Evolutionary conservation across 192 early-diverging fungal species (phyloP), one percentile per base, ranked within the genome.

Genomic region (Linnemannia hyalina): DNA sequence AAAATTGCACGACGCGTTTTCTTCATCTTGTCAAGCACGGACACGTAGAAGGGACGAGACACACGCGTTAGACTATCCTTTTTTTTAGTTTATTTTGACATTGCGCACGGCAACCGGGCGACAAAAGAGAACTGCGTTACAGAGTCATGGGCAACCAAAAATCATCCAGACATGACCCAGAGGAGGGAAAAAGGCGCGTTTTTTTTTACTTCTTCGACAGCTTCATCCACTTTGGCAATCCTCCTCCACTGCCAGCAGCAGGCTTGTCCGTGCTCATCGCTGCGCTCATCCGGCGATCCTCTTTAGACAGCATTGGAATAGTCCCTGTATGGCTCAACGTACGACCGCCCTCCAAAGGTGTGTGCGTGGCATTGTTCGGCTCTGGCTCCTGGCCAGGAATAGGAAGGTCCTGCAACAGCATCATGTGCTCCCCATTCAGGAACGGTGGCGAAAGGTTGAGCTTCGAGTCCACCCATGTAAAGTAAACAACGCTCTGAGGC

Each of bases 401-500:
- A 20, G 84, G 84, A 15, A 86, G 52, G 40, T 86, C 84, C 72
- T 81, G 78, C 55, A 81, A 46, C 65, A 46, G 55, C 76, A 78
- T 77, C 75, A 86, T 69, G 29, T 86, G 72, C 38, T 80, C 79
- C 0, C 79, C 84, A 29, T 86, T 86, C 11, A 86, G 63, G 80
- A 86, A 86, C 8, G 84, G 79, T 40, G 84, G 32, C 20, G 68
- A 70, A 40, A 44, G 22, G 65, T 86, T 86, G 29, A 86, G 44
- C 72, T 86, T 80, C 1, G 71, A 73, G 42, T 90, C 88, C 68
- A 76, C 70, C 89, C 91, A 92, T 41, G 82, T 88, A 78, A 92
- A 92, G 57, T 89, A 85, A 0, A 93, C 89, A 76, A 91, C 87
- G 13, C 90, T 91, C 47, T 90, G 90, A 23, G 92, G 92, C n/a